Conservation (phyloP, 192 early-diverging fungal species). For the Coemansia sp. region DNA sequence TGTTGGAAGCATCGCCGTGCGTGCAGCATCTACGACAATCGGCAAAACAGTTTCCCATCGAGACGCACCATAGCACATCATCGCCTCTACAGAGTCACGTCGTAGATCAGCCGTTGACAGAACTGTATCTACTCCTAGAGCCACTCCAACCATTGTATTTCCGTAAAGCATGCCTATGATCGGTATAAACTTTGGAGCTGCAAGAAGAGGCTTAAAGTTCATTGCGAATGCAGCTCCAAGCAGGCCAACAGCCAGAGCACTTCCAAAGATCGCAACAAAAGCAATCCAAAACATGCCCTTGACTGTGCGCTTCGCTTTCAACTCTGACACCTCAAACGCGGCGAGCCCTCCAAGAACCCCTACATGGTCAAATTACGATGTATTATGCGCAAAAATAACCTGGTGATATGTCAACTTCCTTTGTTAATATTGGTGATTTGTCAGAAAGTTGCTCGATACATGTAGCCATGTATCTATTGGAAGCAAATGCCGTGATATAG, state of each 20-base stretch:
- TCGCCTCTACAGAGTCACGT: constrained; percentile 54
- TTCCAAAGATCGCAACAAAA: constrained; percentile 50
- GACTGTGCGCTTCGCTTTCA: constrained; percentile 66
- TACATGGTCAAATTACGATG: constrained; percentile 4
- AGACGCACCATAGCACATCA: constrained; percentile 75
- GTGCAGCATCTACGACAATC: constrained; percentile 69
- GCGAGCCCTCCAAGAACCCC: constrained; percentile 47
- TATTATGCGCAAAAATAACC: background rate
- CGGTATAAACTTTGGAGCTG: constrained; percentile 77
- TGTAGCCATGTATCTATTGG: background rate
- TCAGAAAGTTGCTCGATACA: background rate
- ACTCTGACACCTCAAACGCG: constrained; percentile 44
- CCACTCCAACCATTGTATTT: constrained; percentile 73
- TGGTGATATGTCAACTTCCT: background rate
- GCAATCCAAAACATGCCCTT: constrained; percentile 71
- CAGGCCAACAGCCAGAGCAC: constrained; percentile 25
- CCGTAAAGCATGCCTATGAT: constrained; percentile 84
- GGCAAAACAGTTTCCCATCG: constrained; percentile 83
- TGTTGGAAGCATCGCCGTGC: constrained; percentile 75
- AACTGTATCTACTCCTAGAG: constrained; percentile 63
- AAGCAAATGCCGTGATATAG: background rate
- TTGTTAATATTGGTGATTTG: background rate
- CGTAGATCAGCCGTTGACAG: constrained; percentile 59
- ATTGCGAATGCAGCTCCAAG: constrained; percentile 61
- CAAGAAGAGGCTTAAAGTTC: constrained; percentile 64